Percentiles rank a stretch among this genome's conserved stretches.
Conservation (phyloP, 768 basidiomycete genomes). For the Leccinum obscurum region DNA sequence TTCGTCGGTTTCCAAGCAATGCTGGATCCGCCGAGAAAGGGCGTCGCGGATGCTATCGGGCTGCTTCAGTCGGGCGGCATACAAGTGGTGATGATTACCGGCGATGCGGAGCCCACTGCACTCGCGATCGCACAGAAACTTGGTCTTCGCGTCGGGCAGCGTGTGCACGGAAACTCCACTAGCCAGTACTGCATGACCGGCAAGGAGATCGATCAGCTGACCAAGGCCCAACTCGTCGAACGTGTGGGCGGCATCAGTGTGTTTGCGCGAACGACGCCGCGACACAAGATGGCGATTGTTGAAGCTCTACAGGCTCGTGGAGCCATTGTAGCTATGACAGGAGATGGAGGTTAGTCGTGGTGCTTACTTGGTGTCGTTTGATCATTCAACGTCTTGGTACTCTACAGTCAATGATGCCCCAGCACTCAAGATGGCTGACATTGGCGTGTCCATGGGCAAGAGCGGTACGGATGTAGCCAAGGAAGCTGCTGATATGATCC, state of each 20-base stretch:
- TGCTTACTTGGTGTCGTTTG: constrained; percentile 18
- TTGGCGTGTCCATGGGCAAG: constrained; percentile 97
- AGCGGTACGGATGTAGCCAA: constrained; percentile 99
- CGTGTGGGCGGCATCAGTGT: constrained; percentile 80
- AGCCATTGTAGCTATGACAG: constrained; percentile 94
- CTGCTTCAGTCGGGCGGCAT: constrained; percentile 83
- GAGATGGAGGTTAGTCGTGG: constrained; percentile 79
- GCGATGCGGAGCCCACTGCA: constrained; percentile 91
- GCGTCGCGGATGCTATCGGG: constrained; percentile 87
- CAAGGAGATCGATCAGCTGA: constrained; percentile 83
- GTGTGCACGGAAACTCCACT: constrained; percentile 30
- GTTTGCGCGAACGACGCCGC: constrained; percentile 93
- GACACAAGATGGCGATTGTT: constrained; percentile 97
- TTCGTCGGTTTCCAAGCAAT: constrained; percentile 95
- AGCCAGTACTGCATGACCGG: constrained; percentile 67
- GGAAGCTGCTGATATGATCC: constrained; percentile 95
- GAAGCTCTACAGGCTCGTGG: constrained; percentile 91
- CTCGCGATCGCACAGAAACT: constrained; percentile 84
- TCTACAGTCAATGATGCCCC: constrained; percentile 88
- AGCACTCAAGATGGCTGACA: constrained; percentile 96
- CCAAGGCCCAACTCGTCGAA: constrained; percentile 76
- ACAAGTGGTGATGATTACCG: constrained; percentile 98
- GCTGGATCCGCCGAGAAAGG: constrained; percentile 91
- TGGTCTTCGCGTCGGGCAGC: constrained; percentile 67
- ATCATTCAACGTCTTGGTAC: neutral